Evolutionary conservation across 148 eudicot genomes (phyloP), one percentile per base, ranked within the genome.

Genomic region (Dianthus caryophyllus): DNA sequence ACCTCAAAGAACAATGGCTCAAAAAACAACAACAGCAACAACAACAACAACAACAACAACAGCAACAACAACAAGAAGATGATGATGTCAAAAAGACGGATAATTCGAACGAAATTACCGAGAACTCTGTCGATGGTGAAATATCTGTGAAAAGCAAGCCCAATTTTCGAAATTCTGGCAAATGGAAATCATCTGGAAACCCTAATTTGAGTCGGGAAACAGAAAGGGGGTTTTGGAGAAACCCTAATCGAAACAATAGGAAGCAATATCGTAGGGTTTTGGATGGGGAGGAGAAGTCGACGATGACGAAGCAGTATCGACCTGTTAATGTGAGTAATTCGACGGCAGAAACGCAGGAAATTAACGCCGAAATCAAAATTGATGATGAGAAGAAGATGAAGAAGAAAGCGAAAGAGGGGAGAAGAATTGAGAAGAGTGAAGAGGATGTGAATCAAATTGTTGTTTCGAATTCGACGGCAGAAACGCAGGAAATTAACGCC

Each of bases 1-100:
- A 75, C 31, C 74, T 75, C 24, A 69, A 49, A 25, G 50, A 69
- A 13, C 70, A 66, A 65, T 75, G 78, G 78, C 6, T 64, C 1
- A 49, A 61, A 30, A 70, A 61, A 13, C 74, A 61, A 17, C 67
- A 68, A 18, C 68, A 33, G 8, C 52, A 51, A 22, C 17, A 51
- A 48, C 14, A 64, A 18, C 68, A 33, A 7, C 52, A 51, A 22
- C 17, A 51, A 48, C 14, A 61, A 30, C 74, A 61, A 13, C 74
- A 61, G 13, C 67, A 68, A 18, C 68, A 33, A 7, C 52, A 51
- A 22, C 17, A 51, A 48, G 6, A 64, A 25, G 29, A 64, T 2
- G 18, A 44, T 5, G 0, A 43, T 7, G 27, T 22, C 17, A 14
- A 64, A 20, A 6, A 43, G 17, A 22, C 14, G 61, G 52, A 16